phyloP scores from a whole-genome alignment of 768 basidiomycete genomes.

The Boletus subcaerulescens region DNA sequence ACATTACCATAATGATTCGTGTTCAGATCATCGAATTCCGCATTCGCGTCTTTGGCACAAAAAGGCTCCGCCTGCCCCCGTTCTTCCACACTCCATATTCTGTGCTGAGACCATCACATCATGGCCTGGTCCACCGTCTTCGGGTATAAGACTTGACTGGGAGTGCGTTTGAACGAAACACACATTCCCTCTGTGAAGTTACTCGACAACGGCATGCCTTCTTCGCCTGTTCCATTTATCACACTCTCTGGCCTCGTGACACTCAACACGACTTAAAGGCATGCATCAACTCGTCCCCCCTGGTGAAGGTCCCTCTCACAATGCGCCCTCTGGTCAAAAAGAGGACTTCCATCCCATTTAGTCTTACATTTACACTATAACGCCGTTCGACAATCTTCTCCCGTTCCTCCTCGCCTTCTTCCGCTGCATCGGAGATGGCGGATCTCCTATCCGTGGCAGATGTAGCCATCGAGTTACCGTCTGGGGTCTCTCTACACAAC shows the following conservation, averaged over 20 bases:
- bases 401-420: constrained; percentile 8
- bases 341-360: constrained; percentile 24
- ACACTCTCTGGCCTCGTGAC: constrained; percentile 27
- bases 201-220: constrained; percentile 23
- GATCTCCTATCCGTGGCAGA: constrained; percentile 16
- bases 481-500: background rate
- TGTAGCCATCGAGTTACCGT: background rate
- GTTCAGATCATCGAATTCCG: constrained; percentile 5
- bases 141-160: constrained; percentile 18
- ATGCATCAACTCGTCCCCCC: constrained; percentile 22
- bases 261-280: constrained; percentile 29
- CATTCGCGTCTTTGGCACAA: constrained; percentile 14
- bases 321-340: constrained; percentile 27
- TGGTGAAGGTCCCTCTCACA: constrained; percentile 26
- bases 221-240: constrained; percentile 26
- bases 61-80: background rate
- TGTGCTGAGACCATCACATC: constrained; percentile 15
- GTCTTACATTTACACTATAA: constrained; percentile 14
- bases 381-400: constrained; percentile 28
- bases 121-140: constrained; percentile 16
- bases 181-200: constrained; percentile 16
- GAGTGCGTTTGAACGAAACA: constrained; percentile 9
- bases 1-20: constrained; percentile 8
- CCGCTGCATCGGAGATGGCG: constrained; percentile 10
- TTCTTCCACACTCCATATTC: constrained; percentile 5